phyloP scores from a whole-genome alignment of 305 asterid genomes.

The Fraxinus latifolia region DNA sequence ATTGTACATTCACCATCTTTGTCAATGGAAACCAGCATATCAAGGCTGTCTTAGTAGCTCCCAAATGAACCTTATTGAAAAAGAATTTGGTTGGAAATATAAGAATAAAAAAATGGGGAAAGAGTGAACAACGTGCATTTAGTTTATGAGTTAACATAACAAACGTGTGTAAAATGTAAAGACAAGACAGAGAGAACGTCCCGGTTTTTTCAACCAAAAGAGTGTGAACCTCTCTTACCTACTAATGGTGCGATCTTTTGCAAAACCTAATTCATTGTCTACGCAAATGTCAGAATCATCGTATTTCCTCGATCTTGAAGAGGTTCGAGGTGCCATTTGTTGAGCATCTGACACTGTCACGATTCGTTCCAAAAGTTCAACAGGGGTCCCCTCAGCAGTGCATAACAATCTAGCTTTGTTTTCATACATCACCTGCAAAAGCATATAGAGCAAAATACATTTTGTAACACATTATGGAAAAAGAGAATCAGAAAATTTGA shows the following conservation, averaged over 20 bases:
- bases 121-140: too few species aligned
- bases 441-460: background rate
- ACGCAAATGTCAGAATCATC: constrained; percentile 49
- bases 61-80: background rate
- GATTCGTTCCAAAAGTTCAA: constrained; percentile 39
- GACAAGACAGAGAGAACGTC: background rate
- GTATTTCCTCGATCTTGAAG: constrained; percentile 42
- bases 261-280: constrained; percentile 52
- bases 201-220: background rate
- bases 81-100: background rate
- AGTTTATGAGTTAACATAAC: too few species aligned
- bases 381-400: constrained; percentile 47
- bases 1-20: background rate
- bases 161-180: background rate
- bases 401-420: constrained; percentile 43
- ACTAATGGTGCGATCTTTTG: constrained; percentile 57
- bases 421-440: constrained; percentile 47
- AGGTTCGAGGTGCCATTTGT: constrained; percentile 46
- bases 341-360: constrained; percentile 46
- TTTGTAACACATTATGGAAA: background rate
- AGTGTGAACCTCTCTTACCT: constrained; percentile 25
- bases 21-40: background rate
- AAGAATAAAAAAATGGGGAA: background rate
- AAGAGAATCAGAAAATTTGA: background rate
- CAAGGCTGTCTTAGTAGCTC: background rate